phyloP scores from a whole-genome alignment of 2,329 filamentous ascomycete species.

The Alternaria burnsii region DNA sequence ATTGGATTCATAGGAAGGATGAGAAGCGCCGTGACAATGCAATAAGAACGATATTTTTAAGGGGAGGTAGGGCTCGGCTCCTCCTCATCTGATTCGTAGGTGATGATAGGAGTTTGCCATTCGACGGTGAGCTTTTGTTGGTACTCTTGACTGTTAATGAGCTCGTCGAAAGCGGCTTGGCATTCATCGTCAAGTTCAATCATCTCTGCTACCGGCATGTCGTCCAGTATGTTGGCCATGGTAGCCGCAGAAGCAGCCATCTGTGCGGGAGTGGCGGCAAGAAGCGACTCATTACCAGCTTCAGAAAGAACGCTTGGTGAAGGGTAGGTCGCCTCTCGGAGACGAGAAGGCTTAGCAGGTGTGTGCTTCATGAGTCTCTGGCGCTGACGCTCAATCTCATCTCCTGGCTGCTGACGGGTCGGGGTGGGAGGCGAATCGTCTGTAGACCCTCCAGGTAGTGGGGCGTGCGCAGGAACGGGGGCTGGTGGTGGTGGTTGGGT shows the following conservation, averaged over 20 bases:
- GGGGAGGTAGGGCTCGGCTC: conserved; percentile 22
- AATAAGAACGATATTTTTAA: conserved; percentile 5
- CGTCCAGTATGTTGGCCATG: conserved; percentile 20
- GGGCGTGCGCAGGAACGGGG: conserved; percentile 46
- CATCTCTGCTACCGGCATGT: conserved; percentile 30
- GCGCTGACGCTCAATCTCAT: conserved; percentile 41
- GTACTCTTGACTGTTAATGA: conserved; percentile 16
- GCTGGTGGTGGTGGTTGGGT: conserved; percentile 48
- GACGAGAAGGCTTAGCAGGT: conserved; percentile 45
- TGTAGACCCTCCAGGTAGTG: conserved; percentile 32
- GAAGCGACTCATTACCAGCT: conserved; percentile 31
- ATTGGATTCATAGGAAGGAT: not conserved
- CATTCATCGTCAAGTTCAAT: conserved; percentile 30
- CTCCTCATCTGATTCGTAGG: conserved; percentile 39
- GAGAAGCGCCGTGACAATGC: conserved; percentile 10
- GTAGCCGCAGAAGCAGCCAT: conserved; percentile 6
- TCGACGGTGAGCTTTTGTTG: conserved; percentile 21
- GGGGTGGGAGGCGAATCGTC: conserved; percentile 6
- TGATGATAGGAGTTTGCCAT: conserved; percentile 26
- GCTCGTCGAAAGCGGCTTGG: conserved; percentile 21
- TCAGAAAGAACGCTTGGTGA: conserved; percentile 43
- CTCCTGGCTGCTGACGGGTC: conserved; percentile 23
- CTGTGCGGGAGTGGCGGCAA: conserved; percentile 29
- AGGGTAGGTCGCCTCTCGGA: conserved; percentile 44
- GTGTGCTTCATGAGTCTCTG: conserved; percentile 45